These are phyloP conservation scores for Russula virescens DNA, from an alignment of 768 basidiomycete genomes.

Conservation along the genomic window DNA sequence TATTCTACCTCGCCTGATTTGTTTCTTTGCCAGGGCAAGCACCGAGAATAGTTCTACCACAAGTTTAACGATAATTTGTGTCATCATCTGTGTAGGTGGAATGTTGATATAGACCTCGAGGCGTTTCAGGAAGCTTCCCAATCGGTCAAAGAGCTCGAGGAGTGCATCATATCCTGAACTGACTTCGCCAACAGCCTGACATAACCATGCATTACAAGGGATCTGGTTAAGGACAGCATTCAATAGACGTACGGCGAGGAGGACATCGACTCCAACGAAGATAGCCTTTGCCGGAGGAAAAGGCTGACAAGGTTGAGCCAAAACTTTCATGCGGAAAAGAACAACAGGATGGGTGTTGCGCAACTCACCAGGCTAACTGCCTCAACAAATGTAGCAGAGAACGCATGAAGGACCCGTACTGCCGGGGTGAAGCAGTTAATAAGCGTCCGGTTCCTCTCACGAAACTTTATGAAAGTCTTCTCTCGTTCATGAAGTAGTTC, in stretches of 20 bases:
- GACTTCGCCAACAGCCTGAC: neutral
- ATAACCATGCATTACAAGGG: neutral
- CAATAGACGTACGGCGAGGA: neutral
- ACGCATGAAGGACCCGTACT: neutral
- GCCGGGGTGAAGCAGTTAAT: neutral
- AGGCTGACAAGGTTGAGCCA: neutral
- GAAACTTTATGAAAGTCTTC: neutral
- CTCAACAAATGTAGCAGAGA: neutral
- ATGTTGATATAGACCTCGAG: neutral
- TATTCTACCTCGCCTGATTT: slow-evolving; percentile 2
- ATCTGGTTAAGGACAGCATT: neutral
- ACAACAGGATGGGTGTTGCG: neutral
- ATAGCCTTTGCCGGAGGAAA: neutral
- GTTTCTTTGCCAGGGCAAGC: slow-evolving; percentile 9
- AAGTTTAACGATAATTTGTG: neutral
- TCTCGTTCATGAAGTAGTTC: neutral
- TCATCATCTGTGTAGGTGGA: neutral
- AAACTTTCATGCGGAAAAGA: neutral
- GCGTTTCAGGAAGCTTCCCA: neutral
- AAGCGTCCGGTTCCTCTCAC: neutral
- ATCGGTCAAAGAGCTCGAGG: neutral
- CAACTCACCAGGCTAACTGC: neutral
- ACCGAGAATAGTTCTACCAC: slow-evolving; percentile 6
- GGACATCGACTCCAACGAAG: neutral
- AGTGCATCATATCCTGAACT: slow-evolving; percentile 1